Evolutionary conservation across 352 stramenopile genomes (phyloP).

Genomic region (Blastocystis sp.): DNA sequence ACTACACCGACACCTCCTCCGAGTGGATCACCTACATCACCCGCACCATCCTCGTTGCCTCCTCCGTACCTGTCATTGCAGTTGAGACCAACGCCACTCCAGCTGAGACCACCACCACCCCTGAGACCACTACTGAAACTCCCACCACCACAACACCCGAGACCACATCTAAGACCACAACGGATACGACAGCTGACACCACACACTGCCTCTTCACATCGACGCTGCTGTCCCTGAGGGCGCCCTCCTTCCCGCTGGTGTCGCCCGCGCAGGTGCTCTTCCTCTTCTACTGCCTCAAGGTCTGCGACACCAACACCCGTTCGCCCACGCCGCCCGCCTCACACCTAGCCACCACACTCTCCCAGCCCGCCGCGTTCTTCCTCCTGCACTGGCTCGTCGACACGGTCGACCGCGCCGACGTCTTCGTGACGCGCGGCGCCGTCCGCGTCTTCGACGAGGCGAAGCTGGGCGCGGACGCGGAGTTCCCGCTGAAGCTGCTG

Average conservation of each 20-base stretch:
- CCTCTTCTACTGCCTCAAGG: conserved; percentile 9
- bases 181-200: too few species aligned
- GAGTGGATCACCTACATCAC: neutral
- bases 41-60: neutral
- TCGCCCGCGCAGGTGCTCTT: conserved; percentile 55
- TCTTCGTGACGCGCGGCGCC: neutral
- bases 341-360: neutral
- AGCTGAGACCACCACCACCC: neutral
- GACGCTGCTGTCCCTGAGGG: neutral
- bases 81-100: too few species aligned
- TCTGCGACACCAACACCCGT: neutral
- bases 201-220: neutral
- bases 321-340: neutral
- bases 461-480: neutral
- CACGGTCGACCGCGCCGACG: neutral
- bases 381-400: conserved; percentile 28
- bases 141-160: too few species aligned
- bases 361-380: neutral
- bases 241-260: conserved; percentile 12
- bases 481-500: neutral
- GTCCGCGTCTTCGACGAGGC: neutral
- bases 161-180: too few species aligned
- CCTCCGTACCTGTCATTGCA: too few species aligned
- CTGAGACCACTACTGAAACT: neutral
- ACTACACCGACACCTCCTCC: neutral